Evolutionary conservation across 1,284 basidiomycete genomes (phyloP).

Genomic region (Schizophyllum amplum): DNA sequence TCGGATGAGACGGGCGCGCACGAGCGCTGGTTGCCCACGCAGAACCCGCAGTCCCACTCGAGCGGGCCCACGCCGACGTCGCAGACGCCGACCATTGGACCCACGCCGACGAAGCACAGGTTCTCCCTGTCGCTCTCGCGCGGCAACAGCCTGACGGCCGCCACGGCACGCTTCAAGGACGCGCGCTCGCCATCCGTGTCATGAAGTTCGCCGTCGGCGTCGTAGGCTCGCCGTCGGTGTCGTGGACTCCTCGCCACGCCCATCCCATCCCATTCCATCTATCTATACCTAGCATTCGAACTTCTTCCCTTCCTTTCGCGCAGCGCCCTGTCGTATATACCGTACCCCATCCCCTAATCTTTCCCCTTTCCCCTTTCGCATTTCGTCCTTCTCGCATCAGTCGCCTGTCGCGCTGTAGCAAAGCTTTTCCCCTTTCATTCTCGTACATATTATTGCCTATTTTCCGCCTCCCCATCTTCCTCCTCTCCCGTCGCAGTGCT

Average conservation of each 20-base stretch:
- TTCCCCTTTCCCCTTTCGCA: background rate
- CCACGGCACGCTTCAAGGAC: slow-evolving; percentile 35
- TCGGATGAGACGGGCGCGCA: slow-evolving; percentile 5
- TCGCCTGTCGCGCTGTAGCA: background rate
- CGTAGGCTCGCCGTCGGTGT: background rate
- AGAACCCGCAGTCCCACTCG: slow-evolving; percentile 12
- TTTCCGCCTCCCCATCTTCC: background rate
- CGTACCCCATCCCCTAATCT: background rate
- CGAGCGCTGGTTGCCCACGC: slow-evolving; percentile 10
- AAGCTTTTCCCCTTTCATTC: background rate
- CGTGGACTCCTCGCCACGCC: slow-evolving; percentile 4
- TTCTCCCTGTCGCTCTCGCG: slow-evolving; percentile 31
- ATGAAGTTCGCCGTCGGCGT: slow-evolving; percentile 19
- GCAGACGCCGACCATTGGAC: slow-evolving; percentile 20
- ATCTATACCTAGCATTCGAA: slow-evolving; percentile 9
- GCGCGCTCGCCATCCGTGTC: slow-evolving; percentile 21
- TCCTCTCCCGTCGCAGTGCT: background rate
- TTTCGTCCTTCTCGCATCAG: too few relatives aligned
- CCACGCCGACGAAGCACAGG: slow-evolving; percentile 23
- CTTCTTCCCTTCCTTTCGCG: slow-evolving; percentile 6
- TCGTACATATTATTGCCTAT: background rate
- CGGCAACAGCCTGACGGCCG: slow-evolving; percentile 21
- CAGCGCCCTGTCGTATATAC: background rate
- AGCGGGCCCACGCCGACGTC: slow-evolving; percentile 19
- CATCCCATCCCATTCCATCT: slow-evolving; percentile 32